These are phyloP conservation scores for Puccinia horiana DNA, from an alignment of 1,284 basidiomycete species.

Conservation along the genomic window DNA sequence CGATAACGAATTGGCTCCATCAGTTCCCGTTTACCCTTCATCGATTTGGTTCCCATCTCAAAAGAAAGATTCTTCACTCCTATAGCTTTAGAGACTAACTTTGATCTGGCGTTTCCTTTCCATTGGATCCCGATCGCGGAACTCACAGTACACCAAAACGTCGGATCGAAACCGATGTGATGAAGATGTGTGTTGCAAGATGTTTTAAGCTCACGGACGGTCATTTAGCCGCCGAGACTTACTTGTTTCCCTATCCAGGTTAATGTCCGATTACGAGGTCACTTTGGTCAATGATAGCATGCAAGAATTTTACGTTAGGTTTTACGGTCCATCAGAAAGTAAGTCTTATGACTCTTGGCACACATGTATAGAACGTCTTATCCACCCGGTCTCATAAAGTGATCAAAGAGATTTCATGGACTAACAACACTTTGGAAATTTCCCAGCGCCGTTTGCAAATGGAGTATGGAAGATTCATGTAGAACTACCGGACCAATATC, in stretches of 20 bases:
- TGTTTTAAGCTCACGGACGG: background rate
- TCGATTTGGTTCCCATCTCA: no score
- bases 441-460: conserved; percentile 83
- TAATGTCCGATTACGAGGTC: conserved; percentile 97
- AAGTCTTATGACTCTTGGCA: no score
- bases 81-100: background rate
- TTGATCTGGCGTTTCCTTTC: background rate
- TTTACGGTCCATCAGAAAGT: conserved; percentile 93
- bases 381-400: no score
- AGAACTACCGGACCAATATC: conserved; percentile 97
- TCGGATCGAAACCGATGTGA: conserved; percentile 97
- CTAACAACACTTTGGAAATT: no score
- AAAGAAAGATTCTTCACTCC: no score
- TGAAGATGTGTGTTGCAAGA: conserved; percentile 81
- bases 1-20: no score
- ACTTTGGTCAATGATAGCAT: conserved; percentile 96
- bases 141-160: conserved; percentile 74
- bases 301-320: conserved; percentile 97
- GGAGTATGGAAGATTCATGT: conserved; percentile 99
- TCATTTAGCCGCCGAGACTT: background rate
- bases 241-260: conserved; percentile 62
- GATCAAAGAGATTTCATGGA: no score
- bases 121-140: background rate
- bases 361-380: no score
- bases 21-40: no score